Base-by-base conservation (phyloP, 805 yeast species). In the Millerago galiae region DNA sequence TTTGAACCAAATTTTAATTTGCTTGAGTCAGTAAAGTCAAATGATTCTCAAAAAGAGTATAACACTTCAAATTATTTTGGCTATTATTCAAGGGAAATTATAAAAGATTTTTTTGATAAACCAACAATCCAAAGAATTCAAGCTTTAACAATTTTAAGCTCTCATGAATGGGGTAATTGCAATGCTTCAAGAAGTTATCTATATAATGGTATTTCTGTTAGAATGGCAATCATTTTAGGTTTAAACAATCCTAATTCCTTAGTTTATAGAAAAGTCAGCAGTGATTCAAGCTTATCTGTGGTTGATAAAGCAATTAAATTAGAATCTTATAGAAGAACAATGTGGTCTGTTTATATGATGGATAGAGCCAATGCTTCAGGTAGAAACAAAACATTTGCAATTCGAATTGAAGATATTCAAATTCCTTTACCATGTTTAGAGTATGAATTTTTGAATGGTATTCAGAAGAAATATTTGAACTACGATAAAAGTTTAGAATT, bases 281-380 rank as follows among this genome's bases (percentile, higher is more conserved):
- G 28, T 4, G 37, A 43, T 34, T 12, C n/a, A 5, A 6, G 35
- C 5, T 12, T 43, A 8, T 12, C 38, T 2, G 18, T n/a, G 2
- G 18, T 36, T 18, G 41, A 37, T 9, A 42, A 33, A 13, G 54
- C 53, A 24, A 55, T 65, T 21, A 48, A 53, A 11, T 41, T 50
- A 13, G 72, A 67, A 39, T 49, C 57, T 28, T 56, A 61, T 47
- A 38, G 69, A 38, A 48, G 71, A 39, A 65, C 71, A 7, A 50
- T 66, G 18, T 67, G 72, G 72, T 50, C 63, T 6, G 67, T 64
- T 10, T 65, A 62, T 42, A 64, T 66, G 69, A 65, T 67, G 69
- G 72, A 66, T 46, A 43, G 68, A 33, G 65, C 69, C 42, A 66
- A 60, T 32, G 58, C 67, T 11, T 59, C 66, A 50, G 68, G 69